Percentiles rank a stretch among this genome's conserved stretches.
These are phyloP conservation scores for Pyrenochaeta sp. DNA, from an alignment of 2,329 filamentous ascomycete species.

Conservation along the genomic window DNA sequence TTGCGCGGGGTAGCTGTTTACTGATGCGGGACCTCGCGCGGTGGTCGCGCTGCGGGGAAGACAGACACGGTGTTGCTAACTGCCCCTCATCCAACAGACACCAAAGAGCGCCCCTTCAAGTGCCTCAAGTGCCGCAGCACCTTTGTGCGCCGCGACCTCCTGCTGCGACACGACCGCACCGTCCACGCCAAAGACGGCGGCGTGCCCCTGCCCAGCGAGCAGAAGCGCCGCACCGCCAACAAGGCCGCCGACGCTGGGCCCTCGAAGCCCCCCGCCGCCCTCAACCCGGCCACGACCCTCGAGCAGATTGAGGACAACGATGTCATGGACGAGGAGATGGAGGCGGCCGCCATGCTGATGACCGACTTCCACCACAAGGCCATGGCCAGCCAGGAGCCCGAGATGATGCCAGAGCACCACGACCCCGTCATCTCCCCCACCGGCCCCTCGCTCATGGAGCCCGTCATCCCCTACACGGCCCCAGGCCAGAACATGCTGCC, in stretches of 20 bases:
- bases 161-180: conserved; percentile 96
- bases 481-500: conserved; percentile 81
- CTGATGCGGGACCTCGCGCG: conserved; percentile 45
- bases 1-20: conserved; percentile 40
- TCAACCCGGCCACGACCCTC: conserved; percentile 84
- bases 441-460: conserved; percentile 76
- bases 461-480: conserved; percentile 73
- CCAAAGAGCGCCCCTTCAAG: conserved; percentile 98
- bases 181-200: conserved; percentile 99
- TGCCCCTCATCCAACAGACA: conserved; percentile 70
- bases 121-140: conserved; percentile 98
- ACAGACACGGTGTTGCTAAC: conserved; percentile 40
- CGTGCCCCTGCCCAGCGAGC: conserved; percentile 90
- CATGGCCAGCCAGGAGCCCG: conserved; percentile 74
- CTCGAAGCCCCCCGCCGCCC: conserved; percentile 78
- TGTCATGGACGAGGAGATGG: conserved; percentile 95
- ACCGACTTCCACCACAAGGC: conserved; percentile 98
- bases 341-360: conserved; percentile 98
- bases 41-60: conserved; percentile 47
- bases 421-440: conserved; percentile 78
- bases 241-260: conserved; percentile 66
- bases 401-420: conserved; percentile 61
- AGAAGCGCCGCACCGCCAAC: conserved; percentile 80
- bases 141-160: conserved; percentile 94
- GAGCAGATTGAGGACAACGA: conserved; percentile 93